Conservation (phyloP, 768 basidiomycete species). For the Gelatoporia subvermispora region DNA sequence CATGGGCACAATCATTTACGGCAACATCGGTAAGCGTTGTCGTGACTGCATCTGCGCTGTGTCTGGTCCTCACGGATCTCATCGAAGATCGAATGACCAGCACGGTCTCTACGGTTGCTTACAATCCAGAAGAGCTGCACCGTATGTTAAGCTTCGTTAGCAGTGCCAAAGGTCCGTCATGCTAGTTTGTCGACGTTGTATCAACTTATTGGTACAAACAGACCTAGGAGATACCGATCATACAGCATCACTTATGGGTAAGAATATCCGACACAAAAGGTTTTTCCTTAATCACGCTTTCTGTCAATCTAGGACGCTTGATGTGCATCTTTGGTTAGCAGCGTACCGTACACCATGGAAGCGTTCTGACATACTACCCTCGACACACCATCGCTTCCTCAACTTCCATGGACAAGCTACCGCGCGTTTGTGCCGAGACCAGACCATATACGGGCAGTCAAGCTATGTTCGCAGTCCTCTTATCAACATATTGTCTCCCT, state of each 20-base stretch:
- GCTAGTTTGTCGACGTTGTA: background rate
- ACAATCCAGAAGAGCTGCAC: slow-evolving; percentile 10
- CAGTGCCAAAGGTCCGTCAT: slow-evolving; percentile 4
- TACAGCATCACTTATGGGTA: slow-evolving; percentile 7
- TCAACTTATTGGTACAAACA: background rate
- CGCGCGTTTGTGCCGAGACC: slow-evolving; percentile 41
- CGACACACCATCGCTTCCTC: slow-evolving; percentile 31
- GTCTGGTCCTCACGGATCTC: background rate
- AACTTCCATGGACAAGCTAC: slow-evolving; percentile 43
- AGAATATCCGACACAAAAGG: background rate
- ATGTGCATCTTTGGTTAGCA: slow-evolving; percentile 41
- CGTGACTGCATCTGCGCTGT: no score
- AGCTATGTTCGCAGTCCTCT: slow-evolving; percentile 9
- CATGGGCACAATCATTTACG: slow-evolving; percentile 31
- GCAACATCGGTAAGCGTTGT: slow-evolving; percentile 36
- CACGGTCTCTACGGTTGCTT: slow-evolving; percentile 10
- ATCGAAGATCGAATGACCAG: slow-evolving; percentile 11
- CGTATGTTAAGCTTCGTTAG: slow-evolving; percentile 11
- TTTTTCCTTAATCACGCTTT: background rate
- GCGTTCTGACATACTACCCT: background rate
- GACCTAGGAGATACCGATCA: background rate
- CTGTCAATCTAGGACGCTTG: slow-evolving; percentile 30
- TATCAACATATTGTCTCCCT: slow-evolving; percentile 16
- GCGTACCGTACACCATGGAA: background rate
- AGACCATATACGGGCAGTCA: slow-evolving; percentile 29